These are phyloP conservation scores for Termitomyces sp. DNA, from an alignment of 768 basidiomycete genomes.

Conservation along the genomic window DNA sequence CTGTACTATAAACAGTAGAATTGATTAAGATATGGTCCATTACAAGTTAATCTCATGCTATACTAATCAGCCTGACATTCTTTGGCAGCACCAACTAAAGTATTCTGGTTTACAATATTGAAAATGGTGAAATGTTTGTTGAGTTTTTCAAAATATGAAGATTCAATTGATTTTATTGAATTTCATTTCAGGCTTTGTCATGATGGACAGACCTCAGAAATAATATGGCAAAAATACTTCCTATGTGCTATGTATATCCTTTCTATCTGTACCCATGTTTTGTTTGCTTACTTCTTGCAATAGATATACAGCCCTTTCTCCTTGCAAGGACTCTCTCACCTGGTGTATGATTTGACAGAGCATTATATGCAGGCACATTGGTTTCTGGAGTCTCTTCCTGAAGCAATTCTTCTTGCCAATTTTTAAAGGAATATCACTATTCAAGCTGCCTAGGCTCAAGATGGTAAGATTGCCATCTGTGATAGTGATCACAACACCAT, in stretches of 20 bases:
- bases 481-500: constrained; percentile 4
- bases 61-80: no score
- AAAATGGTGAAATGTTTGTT: no score
- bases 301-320: not conserved
- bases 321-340: not conserved
- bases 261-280: not conserved
- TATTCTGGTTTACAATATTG: no score
- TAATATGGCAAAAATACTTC: no score
- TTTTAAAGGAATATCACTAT: not conserved
- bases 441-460: constrained; percentile 2
- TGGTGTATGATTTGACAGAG: not conserved
- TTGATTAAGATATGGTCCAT: no score
- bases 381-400: not conserved
- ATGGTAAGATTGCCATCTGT: constrained; percentile 3
- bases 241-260: not conserved
- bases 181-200: no score
- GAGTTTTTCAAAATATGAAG: no score
- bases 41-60: no score
- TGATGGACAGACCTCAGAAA: no score
- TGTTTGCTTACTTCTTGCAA: not conserved
- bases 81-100: no score
- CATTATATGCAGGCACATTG: not conserved
- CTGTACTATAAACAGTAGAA: no score
- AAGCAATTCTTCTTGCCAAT: constrained; percentile 2
- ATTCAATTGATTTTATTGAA: no score